Base-by-base conservation (phyloP, 2,329 filamentous ascomycete genomes). In the Sclerotiophoma versabilis region DNA sequence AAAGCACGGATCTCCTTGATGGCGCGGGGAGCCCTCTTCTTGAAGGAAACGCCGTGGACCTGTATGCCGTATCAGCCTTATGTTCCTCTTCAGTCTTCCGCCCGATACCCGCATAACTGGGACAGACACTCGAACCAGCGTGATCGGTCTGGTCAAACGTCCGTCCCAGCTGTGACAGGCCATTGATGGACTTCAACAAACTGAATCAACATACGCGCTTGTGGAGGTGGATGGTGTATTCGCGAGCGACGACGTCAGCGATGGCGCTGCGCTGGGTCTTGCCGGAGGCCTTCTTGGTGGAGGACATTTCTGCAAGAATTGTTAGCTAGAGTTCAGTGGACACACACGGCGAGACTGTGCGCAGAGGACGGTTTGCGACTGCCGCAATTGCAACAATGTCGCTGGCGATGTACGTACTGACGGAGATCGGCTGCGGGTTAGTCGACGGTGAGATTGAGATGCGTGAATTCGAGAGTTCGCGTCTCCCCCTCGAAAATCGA, bases 181-280 rank as follows among this genome's bases (percentile, higher is more conserved):
- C 83, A 78, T 83, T 79, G 77, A 78, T 87, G 85, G 84, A 87
- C 84, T 87, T 87, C 85, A 87, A 84, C 79, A 87, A 87, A 87
- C 85, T 85, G 84, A 86, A 81, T 68, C 73, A 80, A 90, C 90
- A 80, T 93, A 96, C 91, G 83, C 93, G 90, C 91, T 96, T 98
- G 91, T 99, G 95, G 75, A 99, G 85, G 88, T 99, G 93, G 85
- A 99, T 98, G 82, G 95, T 99, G 89, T 99, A 99, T 87, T 99
- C 96, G 87, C 95, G 92, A 76, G 95, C 89, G 81, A 99, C 93
- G 79, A 99, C 96, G 83, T 99, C 93, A 82, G 92, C 89, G 82
- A 99, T 96, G 84, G 96, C 96, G 82, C 92, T 96, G 79, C 93
- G 91, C 76, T 81, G 79, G 71, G 80, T 71, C 84, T 88, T 89